Evolutionary conservation across 768 basidiomycete species (phyloP).

Genomic region (Boletus huronensis): DNA sequence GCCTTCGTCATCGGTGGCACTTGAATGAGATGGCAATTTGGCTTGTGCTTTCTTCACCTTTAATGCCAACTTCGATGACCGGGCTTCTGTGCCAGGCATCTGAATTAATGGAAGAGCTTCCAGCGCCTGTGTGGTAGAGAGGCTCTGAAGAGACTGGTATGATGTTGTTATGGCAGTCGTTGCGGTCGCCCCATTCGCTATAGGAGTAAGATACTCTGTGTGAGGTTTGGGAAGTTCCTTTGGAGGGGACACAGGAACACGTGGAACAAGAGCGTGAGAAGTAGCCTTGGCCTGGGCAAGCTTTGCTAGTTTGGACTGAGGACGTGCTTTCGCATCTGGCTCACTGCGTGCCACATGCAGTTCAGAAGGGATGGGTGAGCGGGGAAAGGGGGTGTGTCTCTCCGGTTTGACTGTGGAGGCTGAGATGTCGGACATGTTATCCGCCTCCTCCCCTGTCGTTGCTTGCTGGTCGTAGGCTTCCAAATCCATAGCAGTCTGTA

Average conservation of each 20-base stretch:
- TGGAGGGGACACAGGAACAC: conserved; percentile 29
- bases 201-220: conserved; percentile 74
- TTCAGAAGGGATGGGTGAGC: conserved; percentile 18
- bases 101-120: conserved; percentile 22
- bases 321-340: conserved; percentile 30
- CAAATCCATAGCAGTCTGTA: conserved; percentile 61
- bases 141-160: conserved; percentile 66
- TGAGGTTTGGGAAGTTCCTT: conserved; percentile 42
- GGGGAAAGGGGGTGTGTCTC: conserved; percentile 20
- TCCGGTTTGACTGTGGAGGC: conserved; percentile 23
- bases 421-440: conserved; percentile 15
- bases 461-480: conserved; percentile 48
- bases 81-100: conserved; percentile 36
- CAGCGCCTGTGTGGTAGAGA: conserved; percentile 38
- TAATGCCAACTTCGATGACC: conserved; percentile 71
- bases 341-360: conserved; percentile 12
- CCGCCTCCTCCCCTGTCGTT: conserved; percentile 6
- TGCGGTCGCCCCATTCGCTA: conserved; percentile 78
- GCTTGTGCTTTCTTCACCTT: conserved; percentile 63
- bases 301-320: conserved; percentile 70
- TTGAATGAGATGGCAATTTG: conserved; percentile 35
- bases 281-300: conserved; percentile 60
- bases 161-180: conserved; percentile 84
- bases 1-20: conserved; percentile 40
- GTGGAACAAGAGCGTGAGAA: conserved; percentile 19